These are phyloP conservation scores for Rauvolfia tetraphylla DNA, from an alignment of 257 asterid species.

Conservation along the genomic window DNA sequence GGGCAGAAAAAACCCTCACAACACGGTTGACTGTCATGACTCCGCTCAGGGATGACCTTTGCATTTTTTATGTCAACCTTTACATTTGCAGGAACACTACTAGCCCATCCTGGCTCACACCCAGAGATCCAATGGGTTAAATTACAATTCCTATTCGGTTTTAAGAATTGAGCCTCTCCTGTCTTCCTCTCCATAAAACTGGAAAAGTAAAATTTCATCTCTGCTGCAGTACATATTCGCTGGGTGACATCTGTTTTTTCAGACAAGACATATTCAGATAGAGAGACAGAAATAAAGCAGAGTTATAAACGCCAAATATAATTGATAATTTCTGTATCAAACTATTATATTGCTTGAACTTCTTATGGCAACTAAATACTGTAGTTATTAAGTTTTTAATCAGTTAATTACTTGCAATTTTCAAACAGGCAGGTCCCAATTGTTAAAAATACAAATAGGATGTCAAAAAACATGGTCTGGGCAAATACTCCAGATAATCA, in stretches of 20 bases:
- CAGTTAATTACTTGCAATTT: background rate
- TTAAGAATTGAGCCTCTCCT: slow-evolving; percentile 57
- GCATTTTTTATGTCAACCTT: slow-evolving; percentile 74
- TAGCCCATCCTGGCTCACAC: slow-evolving; percentile 99
- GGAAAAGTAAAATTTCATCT: slow-evolving; percentile 81
- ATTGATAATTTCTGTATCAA: background rate
- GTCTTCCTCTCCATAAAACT: slow-evolving; percentile 62
- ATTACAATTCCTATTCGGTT: slow-evolving; percentile 87
- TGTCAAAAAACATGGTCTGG: too few relatives aligned
- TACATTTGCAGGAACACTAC: slow-evolving; percentile 45
- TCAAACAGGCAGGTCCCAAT: background rate
- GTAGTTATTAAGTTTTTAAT: background rate
- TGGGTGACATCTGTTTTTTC: slow-evolving; percentile 70
- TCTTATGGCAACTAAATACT: background rate
- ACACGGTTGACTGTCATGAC: slow-evolving; percentile 64
- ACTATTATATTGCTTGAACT: background rate
- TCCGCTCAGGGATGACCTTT: slow-evolving; percentile 58
- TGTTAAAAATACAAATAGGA: background rate
- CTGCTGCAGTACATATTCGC: slow-evolving; percentile 94
- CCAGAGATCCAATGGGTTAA: slow-evolving; percentile 79
- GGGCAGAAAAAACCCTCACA: slow-evolving; percentile 97
- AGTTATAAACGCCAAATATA: slow-evolving; percentile 3
- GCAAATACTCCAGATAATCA: background rate
- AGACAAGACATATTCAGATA: slow-evolving; percentile 22
- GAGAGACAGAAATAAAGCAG: background rate